Evolutionary conservation across 2,329 filamentous ascomycete species (phyloP), one percentile per base, ranked within the genome.

Genomic region (Penicillium palitans): DNA sequence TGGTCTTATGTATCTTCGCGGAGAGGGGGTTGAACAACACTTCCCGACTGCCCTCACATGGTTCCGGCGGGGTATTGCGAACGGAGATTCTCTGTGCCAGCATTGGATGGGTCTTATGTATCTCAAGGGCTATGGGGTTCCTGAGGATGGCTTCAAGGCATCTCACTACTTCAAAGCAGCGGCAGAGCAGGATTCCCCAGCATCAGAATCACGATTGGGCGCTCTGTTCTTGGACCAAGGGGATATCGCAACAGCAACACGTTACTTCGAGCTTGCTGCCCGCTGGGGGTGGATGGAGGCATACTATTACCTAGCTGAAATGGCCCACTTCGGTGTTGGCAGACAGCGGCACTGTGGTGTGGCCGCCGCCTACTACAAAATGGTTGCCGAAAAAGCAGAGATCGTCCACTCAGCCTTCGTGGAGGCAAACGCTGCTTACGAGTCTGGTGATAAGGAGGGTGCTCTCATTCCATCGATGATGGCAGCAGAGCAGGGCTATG

Each of bases 401-500:
- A 82, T 83, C 2, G 75, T 91, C 8, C 86, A 91, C 40, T 93
- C 90, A 0, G 88, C 90, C 0, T 92, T 96, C 80, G 79, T 81
- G 2, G 91, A 96, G 74, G 90, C 93, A 1, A 96, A 96, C 67
- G 82, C 86, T 46, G 92, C 91, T 0, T 96, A 90, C 68, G 88
- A 91, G 56, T 81, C 84, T 19, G 91, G 91, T 5, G 90, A 96
- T 69, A 81, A 86, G 31, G 91, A 96, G 67, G 83, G 88, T 27
- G 93, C 93, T 2, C 83, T 96, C 49, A 82, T 96, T 19, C 83
- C 88, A 53, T 93, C 92, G 63, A 84, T 96, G 71, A 88, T 95
- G 82, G 91, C 91, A 0, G 93, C 93, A 1, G 93, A 97, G 72
- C 92, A 96, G 75, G 93, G 93, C 15, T 96, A 95, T 65, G 93